Conservation (phyloP, 345 rosid species). For the Arabis hirsuta region DNA sequence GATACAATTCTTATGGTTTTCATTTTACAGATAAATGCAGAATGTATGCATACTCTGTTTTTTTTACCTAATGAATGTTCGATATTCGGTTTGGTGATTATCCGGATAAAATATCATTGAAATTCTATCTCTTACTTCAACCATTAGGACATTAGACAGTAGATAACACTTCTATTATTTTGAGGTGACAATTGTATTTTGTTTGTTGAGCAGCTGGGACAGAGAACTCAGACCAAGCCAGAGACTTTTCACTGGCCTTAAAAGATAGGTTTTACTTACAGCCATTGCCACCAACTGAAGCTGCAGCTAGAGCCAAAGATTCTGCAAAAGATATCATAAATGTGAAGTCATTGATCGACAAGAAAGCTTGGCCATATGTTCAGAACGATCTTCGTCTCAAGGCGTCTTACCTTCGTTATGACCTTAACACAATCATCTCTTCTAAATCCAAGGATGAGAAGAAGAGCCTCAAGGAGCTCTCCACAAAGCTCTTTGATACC, state of each 20-base stretch:
- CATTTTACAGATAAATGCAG: background rate
- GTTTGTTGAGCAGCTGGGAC: slow-evolving; percentile 77
- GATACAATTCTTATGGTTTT: too few relatives aligned
- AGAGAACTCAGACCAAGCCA: slow-evolving; percentile 77
- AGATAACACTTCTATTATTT: background rate
- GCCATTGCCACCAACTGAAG: slow-evolving; percentile 65
- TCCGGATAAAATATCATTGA: background rate
- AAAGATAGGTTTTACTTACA: slow-evolving; percentile 78
- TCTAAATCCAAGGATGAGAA: slow-evolving; percentile 79
- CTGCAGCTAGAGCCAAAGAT: slow-evolving; percentile 79
- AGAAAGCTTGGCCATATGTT: slow-evolving; percentile 94
- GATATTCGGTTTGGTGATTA: background rate
- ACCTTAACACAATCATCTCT: slow-evolving; percentile 81
- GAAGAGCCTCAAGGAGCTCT: slow-evolving; percentile 68
- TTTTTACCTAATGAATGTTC: background rate
- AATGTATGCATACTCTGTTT: too few relatives aligned
- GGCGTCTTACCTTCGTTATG: slow-evolving; percentile 80
- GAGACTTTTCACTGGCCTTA: slow-evolving; percentile 62
- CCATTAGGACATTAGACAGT: background rate
- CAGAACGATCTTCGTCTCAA: slow-evolving; percentile 79
- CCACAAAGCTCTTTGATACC: slow-evolving; percentile 70
- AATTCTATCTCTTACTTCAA: background rate
- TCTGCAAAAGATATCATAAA: slow-evolving; percentile 79
- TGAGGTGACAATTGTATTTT: background rate
- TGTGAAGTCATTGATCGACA: slow-evolving; percentile 77